These are phyloP conservation scores for Malassezia obtusa DNA, from an alignment of 1,284 basidiomycete species.

Conservation along the genomic window DNA sequence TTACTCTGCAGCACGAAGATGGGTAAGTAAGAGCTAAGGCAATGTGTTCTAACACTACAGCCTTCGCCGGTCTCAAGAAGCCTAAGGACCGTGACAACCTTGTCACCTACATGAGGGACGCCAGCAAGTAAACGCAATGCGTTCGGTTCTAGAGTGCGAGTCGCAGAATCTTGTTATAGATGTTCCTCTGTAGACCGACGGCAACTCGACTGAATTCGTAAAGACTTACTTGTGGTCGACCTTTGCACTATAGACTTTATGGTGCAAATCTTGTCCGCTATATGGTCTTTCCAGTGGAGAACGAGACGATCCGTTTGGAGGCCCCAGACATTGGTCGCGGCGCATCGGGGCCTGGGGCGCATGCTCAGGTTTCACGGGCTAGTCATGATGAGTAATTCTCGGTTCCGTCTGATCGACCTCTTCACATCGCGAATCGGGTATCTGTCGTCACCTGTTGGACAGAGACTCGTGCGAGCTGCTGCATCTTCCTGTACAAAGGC, in stretches of 20 bases:
- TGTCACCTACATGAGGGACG: conserved; percentile 33
- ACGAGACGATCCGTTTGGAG: too few species aligned
- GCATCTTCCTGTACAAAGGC: not conserved
- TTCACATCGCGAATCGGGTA: not conserved
- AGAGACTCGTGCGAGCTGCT: not conserved
- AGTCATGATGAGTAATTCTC: too few species aligned
- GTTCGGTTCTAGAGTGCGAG: not conserved
- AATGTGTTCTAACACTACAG: conserved; percentile 6
- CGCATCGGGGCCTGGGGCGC: too few species aligned
- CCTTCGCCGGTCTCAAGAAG: conserved; percentile 42
- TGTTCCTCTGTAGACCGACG: too few species aligned
- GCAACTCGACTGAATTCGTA: too few species aligned
- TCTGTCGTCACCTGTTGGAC: not conserved
- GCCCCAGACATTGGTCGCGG: too few species aligned
- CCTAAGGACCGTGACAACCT: conserved; percentile 46
- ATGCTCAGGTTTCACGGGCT: too few species aligned
- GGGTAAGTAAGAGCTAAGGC: conserved; percentile 2
- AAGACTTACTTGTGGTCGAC: too few species aligned
- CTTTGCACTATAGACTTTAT: too few species aligned
- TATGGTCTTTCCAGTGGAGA: too few species aligned
- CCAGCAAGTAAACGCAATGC: conserved; percentile 18
- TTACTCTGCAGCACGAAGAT: conserved; percentile 14
- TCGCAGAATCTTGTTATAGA: not conserved
- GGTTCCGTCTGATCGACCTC: not conserved
- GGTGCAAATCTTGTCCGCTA: too few species aligned